Conservation (phyloP, 2,329 filamentous ascomycete species). For the Fusarium tanahbumbuense region DNA sequence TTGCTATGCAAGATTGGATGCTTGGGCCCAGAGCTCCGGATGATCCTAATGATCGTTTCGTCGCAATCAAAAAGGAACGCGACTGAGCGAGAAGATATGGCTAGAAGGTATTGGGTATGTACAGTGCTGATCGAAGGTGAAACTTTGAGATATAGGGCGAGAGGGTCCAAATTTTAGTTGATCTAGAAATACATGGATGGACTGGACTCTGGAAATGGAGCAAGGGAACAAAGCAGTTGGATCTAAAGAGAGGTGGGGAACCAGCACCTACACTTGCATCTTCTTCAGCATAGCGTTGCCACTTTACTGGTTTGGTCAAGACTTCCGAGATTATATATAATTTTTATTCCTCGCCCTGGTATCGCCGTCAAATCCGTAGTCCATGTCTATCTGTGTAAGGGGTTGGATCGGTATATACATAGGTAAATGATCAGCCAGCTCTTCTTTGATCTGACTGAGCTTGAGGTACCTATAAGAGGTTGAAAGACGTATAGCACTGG, state of each 20-base stretch:
- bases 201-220: not conserved
- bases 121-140: not conserved
- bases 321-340: not conserved
- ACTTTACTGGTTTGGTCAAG: slow-evolving; percentile 10
- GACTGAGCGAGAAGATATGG: slow-evolving; percentile 7
- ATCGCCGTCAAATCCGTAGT: slow-evolving; percentile 23
- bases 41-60: slow-evolving; percentile 45
- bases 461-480: slow-evolving; percentile 13
- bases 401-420: slow-evolving; percentile 35
- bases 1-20: slow-evolving; percentile 99
- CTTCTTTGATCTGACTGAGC: slow-evolving; percentile 8
- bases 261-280: slow-evolving; percentile 32
- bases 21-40: slow-evolving; percentile 80
- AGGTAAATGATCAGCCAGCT: slow-evolving; percentile 18
- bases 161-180: not conserved
- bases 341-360: slow-evolving; percentile 15
- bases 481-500: slow-evolving; percentile 27
- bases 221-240: slow-evolving; percentile 7
- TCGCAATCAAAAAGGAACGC: slow-evolving; percentile 50
- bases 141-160: not conserved
- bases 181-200: not conserved
- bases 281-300: slow-evolving; percentile 29
- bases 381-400: slow-evolving; percentile 27
- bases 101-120: not conserved
- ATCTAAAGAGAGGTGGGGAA: slow-evolving; percentile 21